These are phyloP conservation scores for Jasminum sambac DNA, from an alignment of 257 asterid genomes.

Conservation along the genomic window DNA sequence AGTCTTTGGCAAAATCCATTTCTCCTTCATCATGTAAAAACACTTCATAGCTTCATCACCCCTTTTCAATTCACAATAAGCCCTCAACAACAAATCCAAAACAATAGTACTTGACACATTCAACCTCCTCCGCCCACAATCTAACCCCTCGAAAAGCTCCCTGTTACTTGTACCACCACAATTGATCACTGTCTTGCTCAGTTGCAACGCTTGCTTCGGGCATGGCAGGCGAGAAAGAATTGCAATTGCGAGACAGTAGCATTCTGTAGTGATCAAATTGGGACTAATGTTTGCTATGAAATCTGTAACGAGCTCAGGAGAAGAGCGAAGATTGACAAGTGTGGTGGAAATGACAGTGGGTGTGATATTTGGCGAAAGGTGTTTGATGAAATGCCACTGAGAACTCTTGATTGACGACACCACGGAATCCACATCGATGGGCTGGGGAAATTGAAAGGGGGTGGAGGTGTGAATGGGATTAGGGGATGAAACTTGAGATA, in stretches of 20 bases:
- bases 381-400: constrained; percentile 70
- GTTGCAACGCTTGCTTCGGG: constrained; percentile 44
- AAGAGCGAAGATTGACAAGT: constrained; percentile 43
- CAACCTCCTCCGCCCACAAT: constrained; percentile 39
- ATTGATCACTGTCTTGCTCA: constrained; percentile 39
- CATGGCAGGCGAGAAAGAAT: constrained; percentile 48
- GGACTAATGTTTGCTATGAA: constrained; percentile 37
- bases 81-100: constrained; percentile 52
- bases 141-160: constrained; percentile 41
- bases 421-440: constrained; percentile 21
- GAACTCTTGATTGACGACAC: constrained; percentile 33
- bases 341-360: constrained; percentile 38
- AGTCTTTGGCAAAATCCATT: constrained; percentile 37
- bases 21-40: constrained; percentile 45
- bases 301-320: constrained; percentile 32
- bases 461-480: not conserved
- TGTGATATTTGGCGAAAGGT: constrained; percentile 31
- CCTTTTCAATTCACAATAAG: constrained; percentile 50
- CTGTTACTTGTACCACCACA: constrained; percentile 20
- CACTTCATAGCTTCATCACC: constrained; percentile 40
- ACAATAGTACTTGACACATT: constrained; percentile 42
- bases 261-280: constrained; percentile 32
- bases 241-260: constrained; percentile 47
- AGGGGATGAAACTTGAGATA: constrained; percentile 14
- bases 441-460: not conserved